Base-by-base conservation (phyloP, 1,139 yeast genomes). In the Fermentozyma sake region DNA sequence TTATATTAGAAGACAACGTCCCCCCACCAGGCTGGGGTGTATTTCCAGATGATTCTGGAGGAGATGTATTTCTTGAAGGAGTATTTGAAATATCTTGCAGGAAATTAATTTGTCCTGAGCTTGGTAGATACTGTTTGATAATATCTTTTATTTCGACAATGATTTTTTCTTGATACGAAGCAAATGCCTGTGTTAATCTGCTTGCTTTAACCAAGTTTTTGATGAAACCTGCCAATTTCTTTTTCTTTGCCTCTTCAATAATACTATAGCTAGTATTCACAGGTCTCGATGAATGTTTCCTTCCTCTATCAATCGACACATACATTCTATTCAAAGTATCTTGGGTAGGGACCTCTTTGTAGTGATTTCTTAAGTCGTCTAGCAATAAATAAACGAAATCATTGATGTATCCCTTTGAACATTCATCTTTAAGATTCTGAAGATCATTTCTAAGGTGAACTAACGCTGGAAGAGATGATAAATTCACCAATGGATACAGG, bases 141-240 rank as follows among this genome's bases (percentile, higher is more conserved):
- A 86, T 75, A 18, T 72, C 68, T 49, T 87, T 87, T 26, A 86
- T 68, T 44, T 86, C 95, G 4, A 68, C 61, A 9, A 79, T 62
- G 12, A 83, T 74, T 18, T 67, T 65, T 15, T 79, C 93, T 45
- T 81, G 85, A 50, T 83, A 87, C 6, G 63, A 48, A 19, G 68
- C 63, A 42, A 80, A 80, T 0, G 94, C 86, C 13, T 72, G 64
- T 2, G 74, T 66, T 23, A 87, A 55, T 42, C 74, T 76, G 18
- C 79, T 81, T 21, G 89, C 74, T 37, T 77, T 71, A 7, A 73
- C 61, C 22, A 86, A 61, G 23, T 82, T 81, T 12, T 55, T 50
- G 15, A 85, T 61, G 28, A 64, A 68, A 1, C 55, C 63, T 6
- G 57, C 56, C 5, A 85, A 52, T 14, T 59, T 50, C 1, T 38